Percentiles rank a stretch among this genome's conserved stretches.
These are phyloP conservation scores for Pseudopithomyces maydicus DNA, from an alignment of 2,329 filamentous ascomycete species.

Conservation along the genomic window DNA sequence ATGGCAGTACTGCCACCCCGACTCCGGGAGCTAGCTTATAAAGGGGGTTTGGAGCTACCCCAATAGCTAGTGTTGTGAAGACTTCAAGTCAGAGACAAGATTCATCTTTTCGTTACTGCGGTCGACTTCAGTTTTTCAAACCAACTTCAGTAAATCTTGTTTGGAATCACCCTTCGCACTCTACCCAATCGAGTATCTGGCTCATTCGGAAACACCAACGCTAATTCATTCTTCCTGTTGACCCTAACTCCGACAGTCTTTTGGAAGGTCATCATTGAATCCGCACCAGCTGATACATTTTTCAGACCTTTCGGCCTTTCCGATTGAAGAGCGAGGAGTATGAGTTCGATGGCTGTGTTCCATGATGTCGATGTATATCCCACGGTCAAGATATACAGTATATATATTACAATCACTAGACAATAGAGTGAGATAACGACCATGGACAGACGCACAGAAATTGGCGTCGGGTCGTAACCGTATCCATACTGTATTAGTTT, in stretches of 20 bases:
- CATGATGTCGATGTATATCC: constrained; percentile 20
- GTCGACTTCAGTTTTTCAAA: too few species aligned
- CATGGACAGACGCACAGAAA: constrained; percentile 8
- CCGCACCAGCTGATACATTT: constrained; percentile 13
- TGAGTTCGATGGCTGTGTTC: constrained; percentile 17
- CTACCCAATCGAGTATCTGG: background rate
- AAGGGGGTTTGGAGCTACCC: too few species aligned
- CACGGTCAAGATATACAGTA: constrained; percentile 13
- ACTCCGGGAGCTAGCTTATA: too few species aligned
- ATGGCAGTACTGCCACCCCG: too few species aligned
- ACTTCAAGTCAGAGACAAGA: too few species aligned
- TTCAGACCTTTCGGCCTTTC: constrained; percentile 11
- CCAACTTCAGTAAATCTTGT: background rate
- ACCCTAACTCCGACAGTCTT: constrained; percentile 19
- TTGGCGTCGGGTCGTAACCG: constrained; percentile 7
- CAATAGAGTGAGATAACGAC: constrained; percentile 14
- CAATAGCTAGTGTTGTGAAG: too few species aligned
- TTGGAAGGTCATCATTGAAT: constrained; percentile 15
- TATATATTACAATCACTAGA: constrained; percentile 9
- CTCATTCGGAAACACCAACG: background rate
- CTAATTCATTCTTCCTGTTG: background rate
- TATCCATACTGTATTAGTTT: constrained; percentile 4
- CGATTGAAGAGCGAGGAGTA: constrained; percentile 21
- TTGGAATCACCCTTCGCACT: background rate
- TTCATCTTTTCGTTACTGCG: too few species aligned